These are phyloP conservation scores for Arthrobotrys conoides DNA, from an alignment of 2,329 filamentous ascomycete species.

Conservation along the genomic window DNA sequence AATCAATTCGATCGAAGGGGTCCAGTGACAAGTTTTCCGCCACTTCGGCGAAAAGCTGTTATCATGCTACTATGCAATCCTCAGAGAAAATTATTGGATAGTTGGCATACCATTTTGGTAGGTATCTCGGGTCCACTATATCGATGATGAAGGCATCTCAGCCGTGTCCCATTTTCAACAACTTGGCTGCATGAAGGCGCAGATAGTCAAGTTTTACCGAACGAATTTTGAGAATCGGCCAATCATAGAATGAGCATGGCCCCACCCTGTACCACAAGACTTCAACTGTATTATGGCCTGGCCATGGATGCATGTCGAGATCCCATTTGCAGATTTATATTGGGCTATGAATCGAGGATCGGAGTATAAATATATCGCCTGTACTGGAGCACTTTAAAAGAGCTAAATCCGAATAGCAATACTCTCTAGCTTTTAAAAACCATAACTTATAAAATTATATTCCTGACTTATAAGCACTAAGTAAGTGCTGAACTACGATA, in stretches of 20 bases:
- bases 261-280: constrained; percentile 9
- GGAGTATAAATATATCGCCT: constrained; percentile 13
- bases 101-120: not conserved
- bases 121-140: not conserved
- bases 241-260: constrained; percentile 15
- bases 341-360: not conserved
- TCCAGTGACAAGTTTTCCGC: not conserved
- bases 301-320: not conserved
- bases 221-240: constrained; percentile 46
- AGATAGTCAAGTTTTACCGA: constrained; percentile 41
- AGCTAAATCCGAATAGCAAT: not conserved
- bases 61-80: not conserved
- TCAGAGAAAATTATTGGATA: too few relatives aligned
- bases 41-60: not conserved
- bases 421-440: not conserved
- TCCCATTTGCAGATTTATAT: not conserved
- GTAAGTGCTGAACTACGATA: too few relatives aligned
- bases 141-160: not conserved
- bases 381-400: not conserved
- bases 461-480: too few relatives aligned
- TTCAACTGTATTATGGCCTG: not conserved
- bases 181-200: constrained; percentile 21
- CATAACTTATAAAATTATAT: too few relatives aligned
- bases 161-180: constrained; percentile 1
- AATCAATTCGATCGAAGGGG: not conserved